A percentile compares a stretch with the other conserved stretches of the same genome.
These are phyloP conservation scores for Apophysomyces trapeziformis DNA, from an alignment of 371 early-diverging fungal genomes.

Conservation along the genomic window DNA sequence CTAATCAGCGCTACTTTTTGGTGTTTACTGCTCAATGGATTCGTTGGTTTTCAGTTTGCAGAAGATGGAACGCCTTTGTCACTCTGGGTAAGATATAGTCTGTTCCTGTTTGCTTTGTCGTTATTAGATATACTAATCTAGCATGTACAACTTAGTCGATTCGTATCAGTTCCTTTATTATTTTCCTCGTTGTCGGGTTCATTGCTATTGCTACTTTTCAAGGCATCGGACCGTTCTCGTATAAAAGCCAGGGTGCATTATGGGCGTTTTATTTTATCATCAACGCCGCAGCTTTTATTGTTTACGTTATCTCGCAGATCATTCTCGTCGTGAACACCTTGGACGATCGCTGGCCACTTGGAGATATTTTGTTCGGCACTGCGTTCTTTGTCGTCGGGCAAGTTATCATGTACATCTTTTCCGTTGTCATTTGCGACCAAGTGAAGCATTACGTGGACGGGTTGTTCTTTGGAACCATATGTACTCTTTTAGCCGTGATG, in stretches of 20 bases:
- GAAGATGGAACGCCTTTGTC: constrained; percentile 90
- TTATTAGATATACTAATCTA: not conserved
- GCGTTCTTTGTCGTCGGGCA: constrained; percentile 83
- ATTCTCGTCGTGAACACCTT: constrained; percentile 87
- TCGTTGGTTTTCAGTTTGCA: constrained; percentile 92
- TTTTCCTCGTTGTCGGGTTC: constrained; percentile 75
- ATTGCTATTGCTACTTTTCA: constrained; percentile 81
- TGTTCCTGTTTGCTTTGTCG: not conserved
- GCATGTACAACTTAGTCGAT: constrained; percentile 58
- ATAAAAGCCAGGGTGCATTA: constrained; percentile 66
- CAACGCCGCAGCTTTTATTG: constrained; percentile 73
- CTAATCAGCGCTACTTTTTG: constrained; percentile 81
- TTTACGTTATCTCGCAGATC: constrained; percentile 88
- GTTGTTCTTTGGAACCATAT: constrained; percentile 88
- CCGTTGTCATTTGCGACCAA: constrained; percentile 73
- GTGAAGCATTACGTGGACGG: constrained; percentile 95
- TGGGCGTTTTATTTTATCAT: constrained; percentile 85
- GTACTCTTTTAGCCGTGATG: constrained; percentile 91
- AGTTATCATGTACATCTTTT: constrained; percentile 74
- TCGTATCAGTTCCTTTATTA: constrained; percentile 74
- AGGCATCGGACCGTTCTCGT: constrained; percentile 61
- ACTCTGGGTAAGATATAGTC: constrained; percentile 68
- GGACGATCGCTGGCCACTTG: constrained; percentile 95
- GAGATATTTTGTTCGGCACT: constrained; percentile 84
- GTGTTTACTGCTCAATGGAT: constrained; percentile 88